Conservation (phyloP, 768 basidiomycete species). For the Boletus sp. region DNA sequence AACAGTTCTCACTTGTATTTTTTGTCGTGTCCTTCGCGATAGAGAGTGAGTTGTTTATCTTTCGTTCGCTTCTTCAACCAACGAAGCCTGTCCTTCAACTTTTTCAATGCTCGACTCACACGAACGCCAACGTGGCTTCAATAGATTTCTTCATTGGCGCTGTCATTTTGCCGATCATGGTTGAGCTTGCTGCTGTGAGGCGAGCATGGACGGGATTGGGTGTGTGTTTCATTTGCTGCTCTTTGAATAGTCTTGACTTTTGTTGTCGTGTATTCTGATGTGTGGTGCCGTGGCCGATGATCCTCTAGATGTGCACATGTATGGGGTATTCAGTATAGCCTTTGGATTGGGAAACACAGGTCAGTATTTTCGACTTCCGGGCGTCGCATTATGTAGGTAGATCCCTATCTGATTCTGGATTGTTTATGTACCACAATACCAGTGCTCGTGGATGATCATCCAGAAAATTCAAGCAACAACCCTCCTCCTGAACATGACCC, state of each 20-base stretch:
- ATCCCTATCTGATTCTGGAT: too few relatives aligned
- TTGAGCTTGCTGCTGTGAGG: background rate
- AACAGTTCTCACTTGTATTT: background rate
- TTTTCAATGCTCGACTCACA: background rate
- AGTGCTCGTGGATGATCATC: too few relatives aligned
- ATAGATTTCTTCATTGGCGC: background rate
- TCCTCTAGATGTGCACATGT: background rate
- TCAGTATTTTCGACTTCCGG: background rate
- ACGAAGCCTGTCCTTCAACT: background rate
- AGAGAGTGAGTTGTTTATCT: background rate
- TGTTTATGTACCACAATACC: too few relatives aligned
- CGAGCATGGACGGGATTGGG: background rate
- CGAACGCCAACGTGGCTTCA: background rate
- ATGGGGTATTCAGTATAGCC: background rate
- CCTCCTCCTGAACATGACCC: too few relatives aligned
- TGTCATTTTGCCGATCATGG: background rate
- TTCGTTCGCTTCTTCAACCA: background rate
- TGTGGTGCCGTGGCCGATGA: background rate
- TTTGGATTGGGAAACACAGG: background rate
- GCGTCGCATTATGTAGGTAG: background rate
- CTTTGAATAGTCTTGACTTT: background rate
- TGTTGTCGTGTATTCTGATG: background rate
- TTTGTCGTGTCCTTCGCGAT: background rate
- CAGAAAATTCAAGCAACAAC: too few relatives aligned
- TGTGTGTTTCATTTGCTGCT: background rate